Evolutionary conservation across 2,329 filamentous ascomycete species (phyloP), one percentile per base, ranked within the genome.

Genomic region (Fusarium acutatum): DNA sequence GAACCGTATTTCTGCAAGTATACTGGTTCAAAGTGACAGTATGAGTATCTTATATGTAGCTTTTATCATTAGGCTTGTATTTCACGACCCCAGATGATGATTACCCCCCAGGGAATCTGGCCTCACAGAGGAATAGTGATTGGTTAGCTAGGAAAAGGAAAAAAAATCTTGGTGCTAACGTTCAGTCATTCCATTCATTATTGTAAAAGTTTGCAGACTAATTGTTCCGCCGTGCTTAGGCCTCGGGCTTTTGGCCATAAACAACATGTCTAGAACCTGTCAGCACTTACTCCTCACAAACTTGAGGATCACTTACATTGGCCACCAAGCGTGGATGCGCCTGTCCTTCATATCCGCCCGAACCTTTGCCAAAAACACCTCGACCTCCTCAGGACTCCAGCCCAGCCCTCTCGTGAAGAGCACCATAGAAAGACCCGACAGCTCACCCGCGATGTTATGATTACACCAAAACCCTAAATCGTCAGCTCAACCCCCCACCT

Each of bases 251-350:
- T 40, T 77, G 75, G 12, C 75, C 75, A 17, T 77, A 77, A 12
- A 77, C 75, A 3, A 78, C 71, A 13, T 77, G 66, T 70, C 75
- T 77, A 15, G 6, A 17, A 4, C 9, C 1, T 3, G 34, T 58
- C 1, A 66, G 56, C 15, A 22, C 20, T 22, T 9, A 1, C 2
- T 6, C 3, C 6, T 3, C 9, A 13, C 0, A 11, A 20, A 0
- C 7, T 10, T 6, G 6, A 6, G 1, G 4, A 9, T 15, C 37
- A 72, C 82, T 79, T 67, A 84, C 81, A 83, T 78, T 15, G 82
- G 80, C 79, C 82, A 84, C 72, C 81, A 84, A 1, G 78, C 78
- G 46, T 85, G 84, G 12, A 83, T 79, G 0, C 67, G 64, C 28
- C 74, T 80, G 37, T 84, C 77, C 46, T 67, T 79, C 73, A 85